Evolutionary conservation across 148 eudicot species (phyloP).

Genomic region (Fagopyrum tataricum): DNA sequence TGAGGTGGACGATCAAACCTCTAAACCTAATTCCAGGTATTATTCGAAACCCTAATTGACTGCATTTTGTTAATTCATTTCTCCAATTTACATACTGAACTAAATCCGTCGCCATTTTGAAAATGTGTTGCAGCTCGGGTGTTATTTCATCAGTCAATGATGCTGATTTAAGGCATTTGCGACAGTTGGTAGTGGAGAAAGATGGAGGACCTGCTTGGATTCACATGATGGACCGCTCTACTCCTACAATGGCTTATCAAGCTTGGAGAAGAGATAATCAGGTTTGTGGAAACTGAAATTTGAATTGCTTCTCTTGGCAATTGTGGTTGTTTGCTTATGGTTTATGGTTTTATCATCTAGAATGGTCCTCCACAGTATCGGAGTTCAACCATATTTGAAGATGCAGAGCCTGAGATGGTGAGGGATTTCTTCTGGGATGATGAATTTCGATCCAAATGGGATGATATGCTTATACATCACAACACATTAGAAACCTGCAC

Average conservation of each 20-base stretch:
- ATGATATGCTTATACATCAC: constrained; percentile 44
- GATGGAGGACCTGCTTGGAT: constrained; percentile 97
- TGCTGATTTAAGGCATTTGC: constrained; percentile 56
- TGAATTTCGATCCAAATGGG: constrained; percentile 53
- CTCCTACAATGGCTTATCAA: constrained; percentile 65
- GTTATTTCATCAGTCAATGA: constrained; percentile 33
- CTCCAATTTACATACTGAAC: not conserved
- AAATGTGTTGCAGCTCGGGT: constrained; percentile 32
- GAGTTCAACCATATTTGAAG: constrained; percentile 43
- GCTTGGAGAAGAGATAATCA: constrained; percentile 89
- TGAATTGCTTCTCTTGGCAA: constrained; percentile 47
- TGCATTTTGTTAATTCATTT: not conserved
- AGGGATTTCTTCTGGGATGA: constrained; percentile 70
- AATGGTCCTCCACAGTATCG: constrained; percentile 26
- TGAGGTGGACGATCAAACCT: constrained; percentile 1
- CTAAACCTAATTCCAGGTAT: constrained; percentile 8
- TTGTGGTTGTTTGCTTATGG: not conserved
- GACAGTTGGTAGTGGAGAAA: constrained; percentile 65
- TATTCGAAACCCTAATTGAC: not conserved
- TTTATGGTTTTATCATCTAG: constrained; percentile 1
- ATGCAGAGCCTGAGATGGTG: constrained; percentile 48
- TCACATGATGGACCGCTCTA: constrained; percentile 78
- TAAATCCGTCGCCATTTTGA: constrained; percentile 26
- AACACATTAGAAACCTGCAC: constrained; percentile 40
- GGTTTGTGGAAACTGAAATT: constrained; percentile 35